Evolutionary conservation across 164 flowering plant species (phyloP).

Genomic region (Nymphaea colorata): DNA sequence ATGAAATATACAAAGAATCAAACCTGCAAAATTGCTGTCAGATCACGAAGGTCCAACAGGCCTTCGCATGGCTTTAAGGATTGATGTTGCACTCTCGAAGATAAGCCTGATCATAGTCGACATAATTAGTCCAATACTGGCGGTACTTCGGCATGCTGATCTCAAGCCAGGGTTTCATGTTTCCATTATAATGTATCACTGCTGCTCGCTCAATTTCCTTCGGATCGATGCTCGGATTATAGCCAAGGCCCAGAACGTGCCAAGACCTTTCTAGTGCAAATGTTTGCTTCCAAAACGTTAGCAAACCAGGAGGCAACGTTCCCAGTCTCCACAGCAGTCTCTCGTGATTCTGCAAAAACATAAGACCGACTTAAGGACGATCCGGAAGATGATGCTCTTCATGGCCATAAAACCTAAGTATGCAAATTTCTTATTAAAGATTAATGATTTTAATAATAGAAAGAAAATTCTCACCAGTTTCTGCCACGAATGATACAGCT

Average conservation of each 20-base stretch:
- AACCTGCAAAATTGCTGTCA: neutral
- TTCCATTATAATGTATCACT: slow-evolving; percentile 16
- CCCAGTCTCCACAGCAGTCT: slow-evolving; percentile 57
- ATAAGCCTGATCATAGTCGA: slow-evolving; percentile 13
- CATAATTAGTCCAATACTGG: slow-evolving; percentile 13
- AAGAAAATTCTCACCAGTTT: slow-evolving; percentile 41
- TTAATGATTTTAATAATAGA: neutral
- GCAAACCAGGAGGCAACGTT: slow-evolving; percentile 72
- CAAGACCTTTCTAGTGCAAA: slow-evolving; percentile 50
- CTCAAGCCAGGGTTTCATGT: slow-evolving; percentile 19
- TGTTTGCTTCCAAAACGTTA: slow-evolving; percentile 64
- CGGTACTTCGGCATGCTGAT: slow-evolving; percentile 10
- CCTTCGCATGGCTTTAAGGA: neutral
- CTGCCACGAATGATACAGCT: slow-evolving; percentile 74
- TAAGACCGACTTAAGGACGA: neutral
- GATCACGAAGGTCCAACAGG: neutral
- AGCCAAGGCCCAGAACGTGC: slow-evolving; percentile 82
- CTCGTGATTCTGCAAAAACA: slow-evolving; percentile 41
- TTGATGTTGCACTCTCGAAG: slow-evolving; percentile 14
- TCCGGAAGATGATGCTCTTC: neutral
- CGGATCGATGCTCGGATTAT: slow-evolving; percentile 31
- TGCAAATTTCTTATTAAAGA: neutral
- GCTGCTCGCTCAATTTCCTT: slow-evolving; percentile 15
- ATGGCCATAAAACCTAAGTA: neutral
- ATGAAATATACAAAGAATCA: neutral